Conservation (phyloP, 176 grass and related monocot species). For the Urochloa ruziziensis region DNA sequence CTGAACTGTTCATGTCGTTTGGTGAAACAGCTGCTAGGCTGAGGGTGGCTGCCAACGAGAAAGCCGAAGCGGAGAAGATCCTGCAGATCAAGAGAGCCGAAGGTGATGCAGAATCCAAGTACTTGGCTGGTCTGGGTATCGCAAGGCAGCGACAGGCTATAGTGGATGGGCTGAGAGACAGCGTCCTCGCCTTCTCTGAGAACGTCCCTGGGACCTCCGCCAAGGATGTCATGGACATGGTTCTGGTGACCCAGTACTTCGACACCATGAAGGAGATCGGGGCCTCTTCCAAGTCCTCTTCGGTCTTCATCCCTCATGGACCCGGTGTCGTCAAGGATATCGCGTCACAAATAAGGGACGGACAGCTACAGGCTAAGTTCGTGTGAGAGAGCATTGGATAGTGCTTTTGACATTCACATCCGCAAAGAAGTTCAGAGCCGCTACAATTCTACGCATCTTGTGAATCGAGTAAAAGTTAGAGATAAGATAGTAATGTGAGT, state of each 20-base stretch:
- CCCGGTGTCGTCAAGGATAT: conserved; percentile 73
- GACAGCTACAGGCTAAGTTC: conserved; percentile 55
- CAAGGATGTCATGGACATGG: conserved; percentile 93
- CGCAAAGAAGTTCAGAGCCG: not conserved
- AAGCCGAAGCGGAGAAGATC: conserved; percentile 88
- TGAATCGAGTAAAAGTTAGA: conserved; percentile 1
- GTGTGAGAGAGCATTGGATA: conserved; percentile 1
- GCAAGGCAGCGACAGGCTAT: conserved; percentile 91
- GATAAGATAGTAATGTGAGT: conserved; percentile 13
- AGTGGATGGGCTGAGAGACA: conserved; percentile 78
- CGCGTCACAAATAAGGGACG: conserved; percentile 72
- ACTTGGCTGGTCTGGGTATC: conserved; percentile 76
- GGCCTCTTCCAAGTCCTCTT: conserved; percentile 63
- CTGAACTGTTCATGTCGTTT: not conserved
- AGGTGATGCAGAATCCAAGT: conserved; percentile 86
- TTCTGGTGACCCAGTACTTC: conserved; percentile 80
- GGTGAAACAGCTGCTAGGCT: conserved; percentile 60
- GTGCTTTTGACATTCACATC: not conserved
- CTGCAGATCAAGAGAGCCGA: conserved; percentile 86
- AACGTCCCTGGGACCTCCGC: conserved; percentile 84
- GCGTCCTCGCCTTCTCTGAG: conserved; percentile 79
- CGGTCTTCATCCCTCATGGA: conserved; percentile 79
- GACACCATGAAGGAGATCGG: conserved; percentile 90
- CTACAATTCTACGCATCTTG: not conserved
- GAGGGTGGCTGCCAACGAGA: conserved; percentile 79